Evolutionary conservation across 202 grass and related monocot genomes (phyloP), one percentile per base, ranked within the genome.

Genomic region (Miscanthus sacchariflorus): DNA sequence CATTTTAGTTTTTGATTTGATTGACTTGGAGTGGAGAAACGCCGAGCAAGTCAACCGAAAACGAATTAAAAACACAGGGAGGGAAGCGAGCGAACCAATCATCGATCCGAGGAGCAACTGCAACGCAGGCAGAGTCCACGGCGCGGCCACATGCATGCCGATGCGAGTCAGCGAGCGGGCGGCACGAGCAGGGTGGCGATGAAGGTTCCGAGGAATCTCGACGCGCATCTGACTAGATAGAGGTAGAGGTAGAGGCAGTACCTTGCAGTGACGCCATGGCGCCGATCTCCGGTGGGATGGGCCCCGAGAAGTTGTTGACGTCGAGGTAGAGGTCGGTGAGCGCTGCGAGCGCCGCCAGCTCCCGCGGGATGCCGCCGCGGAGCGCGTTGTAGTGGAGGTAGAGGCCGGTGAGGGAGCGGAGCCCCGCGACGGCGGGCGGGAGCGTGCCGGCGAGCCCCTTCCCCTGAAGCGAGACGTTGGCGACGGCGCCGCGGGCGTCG

Each of bases 351-450:
- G 18, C 75, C 0, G 81, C 84, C 61, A 99, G 89, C 88, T 93
- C 94, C 49, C 33, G 75, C 1, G 96, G 96, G 63, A 99, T 24
- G 78, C 63, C 82, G 17, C 96, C 94, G 35, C 15, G 92, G 42
- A 99, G 87, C 12, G 35, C 72, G 89, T 99, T 99, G 75, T 99
- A 99, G 78, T 99, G 96, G 78, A 99, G 91, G 87, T 99, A 99
- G 4, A 99, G 90, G 4, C 94, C 94, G 1, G 89, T 93, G 75
- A 99, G 93, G 70, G 85, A 85, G 46, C 67, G 84, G 78, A 99
- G 96, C 0, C 81, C 89, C 9, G 91, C 78, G 12, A 99, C 76
- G 56, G 91, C 92, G 33, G 94, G 91, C 13, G 96, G 42, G 6
- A 99, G 94, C 85, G 88, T 86, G 46, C 94, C 92, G 28, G 87